Conservation (phyloP, 2,329 filamentous ascomycete species). For the Colletotrichum filicis region DNA sequence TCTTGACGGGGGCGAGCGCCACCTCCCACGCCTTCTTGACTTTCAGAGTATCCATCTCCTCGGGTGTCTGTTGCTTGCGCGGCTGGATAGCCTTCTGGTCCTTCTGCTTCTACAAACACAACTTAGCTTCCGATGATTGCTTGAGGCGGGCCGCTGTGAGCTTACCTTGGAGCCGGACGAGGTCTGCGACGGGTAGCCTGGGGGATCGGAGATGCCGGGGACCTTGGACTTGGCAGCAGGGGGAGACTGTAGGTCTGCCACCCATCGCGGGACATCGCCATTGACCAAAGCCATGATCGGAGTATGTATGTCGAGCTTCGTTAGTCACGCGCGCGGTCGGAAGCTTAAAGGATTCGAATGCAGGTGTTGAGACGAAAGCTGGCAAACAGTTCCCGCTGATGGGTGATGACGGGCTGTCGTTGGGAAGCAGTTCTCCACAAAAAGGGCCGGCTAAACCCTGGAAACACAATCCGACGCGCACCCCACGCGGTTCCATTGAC, state of each 20-base stretch:
- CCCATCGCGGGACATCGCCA: constrained; percentile 77
- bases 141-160: not conserved
- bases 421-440: constrained; percentile 12
- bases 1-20: constrained; percentile 91
- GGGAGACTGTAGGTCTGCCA: constrained; percentile 79
- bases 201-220: constrained; percentile 81
- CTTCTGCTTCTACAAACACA: constrained; percentile 58
- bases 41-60: constrained; percentile 95
- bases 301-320: not conserved
- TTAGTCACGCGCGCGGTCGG: not conserved
- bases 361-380: constrained; percentile 6
- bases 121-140: not conserved
- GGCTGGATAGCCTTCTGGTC: constrained; percentile 56
- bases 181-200: constrained; percentile 76
- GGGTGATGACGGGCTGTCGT: constrained; percentile 19
- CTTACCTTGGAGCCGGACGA: constrained; percentile 66
- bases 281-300: constrained; percentile 35
- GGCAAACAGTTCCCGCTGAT: not conserved
- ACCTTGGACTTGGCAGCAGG: constrained; percentile 74
- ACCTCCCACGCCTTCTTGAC: constrained; percentile 99
- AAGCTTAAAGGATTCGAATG: not conserved
- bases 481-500: not conserved
- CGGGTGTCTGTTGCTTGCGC: constrained; percentile 76
- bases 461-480: not conserved
- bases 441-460: constrained; percentile 17